Percentiles rank a stretch among this genome's conserved stretches.
These are phyloP conservation scores for Tylopilus sp. DNA, from an alignment of 1,284 basidiomycete genomes.

Conservation along the genomic window DNA sequence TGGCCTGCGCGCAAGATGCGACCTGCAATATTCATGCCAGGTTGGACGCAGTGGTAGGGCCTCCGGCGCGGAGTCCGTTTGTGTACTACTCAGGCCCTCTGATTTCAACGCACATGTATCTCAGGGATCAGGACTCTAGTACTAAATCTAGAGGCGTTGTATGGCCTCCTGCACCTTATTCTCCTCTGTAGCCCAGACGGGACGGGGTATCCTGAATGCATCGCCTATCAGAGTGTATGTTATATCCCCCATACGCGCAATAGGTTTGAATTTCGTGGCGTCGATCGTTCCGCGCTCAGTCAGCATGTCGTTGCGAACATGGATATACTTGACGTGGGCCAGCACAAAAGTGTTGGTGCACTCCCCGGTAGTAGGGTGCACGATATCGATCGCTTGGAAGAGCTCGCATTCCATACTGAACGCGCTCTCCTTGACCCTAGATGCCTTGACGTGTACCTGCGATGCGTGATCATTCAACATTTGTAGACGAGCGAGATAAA, in stretches of 20 bases:
- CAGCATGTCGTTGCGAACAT: conserved; percentile 53
- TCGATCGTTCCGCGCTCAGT: conserved; percentile 43
- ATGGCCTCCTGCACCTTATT: conserved; percentile 23
- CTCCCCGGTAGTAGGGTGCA: conserved; percentile 37
- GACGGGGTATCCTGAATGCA: conserved; percentile 45
- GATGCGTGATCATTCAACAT: background rate
- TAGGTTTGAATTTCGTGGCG: conserved; percentile 47
- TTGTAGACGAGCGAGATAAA: background rate
- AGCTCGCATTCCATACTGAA: conserved; percentile 71
- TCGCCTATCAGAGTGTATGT: conserved; percentile 45
- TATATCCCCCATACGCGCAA: conserved; percentile 58
- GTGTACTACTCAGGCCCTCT: too few relatives aligned
- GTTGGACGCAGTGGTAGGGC: too few relatives aligned
- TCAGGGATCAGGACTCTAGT: background rate
- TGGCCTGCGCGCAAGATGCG: background rate
- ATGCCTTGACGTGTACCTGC: conserved; percentile 52
- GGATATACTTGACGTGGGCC: conserved; percentile 59
- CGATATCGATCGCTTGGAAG: conserved; percentile 45
- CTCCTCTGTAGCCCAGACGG: conserved; percentile 47
- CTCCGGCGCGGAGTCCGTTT: too few relatives aligned
- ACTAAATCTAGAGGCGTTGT: conserved; percentile 1
- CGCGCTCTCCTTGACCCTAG: conserved; percentile 66
- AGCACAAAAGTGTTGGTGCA: conserved; percentile 48
- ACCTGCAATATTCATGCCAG: background rate
- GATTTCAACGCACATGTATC: too few relatives aligned